Evolutionary conservation across 805 yeast genomes (phyloP), one percentile per base, ranked within the genome.

Genomic region (Wickerhamomyces xylosicus): DNA sequence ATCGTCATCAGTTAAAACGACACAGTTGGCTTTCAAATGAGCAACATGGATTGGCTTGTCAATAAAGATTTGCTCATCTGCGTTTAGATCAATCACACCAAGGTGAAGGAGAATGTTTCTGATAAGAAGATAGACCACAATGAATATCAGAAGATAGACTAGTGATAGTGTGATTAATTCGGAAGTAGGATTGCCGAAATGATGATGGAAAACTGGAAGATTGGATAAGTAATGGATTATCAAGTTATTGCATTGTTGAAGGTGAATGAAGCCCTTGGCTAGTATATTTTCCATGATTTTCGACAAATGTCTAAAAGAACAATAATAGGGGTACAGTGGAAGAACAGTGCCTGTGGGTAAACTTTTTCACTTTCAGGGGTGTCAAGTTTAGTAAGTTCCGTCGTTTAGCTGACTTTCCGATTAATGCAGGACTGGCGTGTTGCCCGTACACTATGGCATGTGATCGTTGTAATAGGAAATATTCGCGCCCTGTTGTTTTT

Each of bases 21-120:
- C 36, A 10, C 31, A 28, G 5, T 31, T 31, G 5, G 36, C 21
- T 5, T 48, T 45, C 3, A 74, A 51, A 56, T 82, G 86, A 1
- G 92, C 87, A 59, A 87, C 82, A 54, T 81, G 90, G 7, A 79
- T 77, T 0, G 90, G 92, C 19, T 74, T 71, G 34, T 81, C 83
- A n/a, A 69, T 67, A 53, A 81, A 81, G 19, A 75, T 32, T 31
- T 20, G n/a, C 19, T 35, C 13, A 18, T n/a, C 37, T 33, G 3
- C 34, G 36, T 21, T 15, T 36, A 4, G 18, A 33, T 5, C 21
- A 20, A n/a, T 33, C 34, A 28, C 13, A 14, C 16, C 16, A 8
- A 6, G 7, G 13, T 13, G 31, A 8, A 28, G 13, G 6, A 28
- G 16, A 14, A 28, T 28, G 7, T 7, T 6, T 28, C 31, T 28